Percentiles rank a stretch among this genome's conserved stretches.
These are phyloP conservation scores for Cladophialophora carrionii DNA, from an alignment of 2,329 filamentous ascomycete genomes.

Conservation along the genomic window DNA sequence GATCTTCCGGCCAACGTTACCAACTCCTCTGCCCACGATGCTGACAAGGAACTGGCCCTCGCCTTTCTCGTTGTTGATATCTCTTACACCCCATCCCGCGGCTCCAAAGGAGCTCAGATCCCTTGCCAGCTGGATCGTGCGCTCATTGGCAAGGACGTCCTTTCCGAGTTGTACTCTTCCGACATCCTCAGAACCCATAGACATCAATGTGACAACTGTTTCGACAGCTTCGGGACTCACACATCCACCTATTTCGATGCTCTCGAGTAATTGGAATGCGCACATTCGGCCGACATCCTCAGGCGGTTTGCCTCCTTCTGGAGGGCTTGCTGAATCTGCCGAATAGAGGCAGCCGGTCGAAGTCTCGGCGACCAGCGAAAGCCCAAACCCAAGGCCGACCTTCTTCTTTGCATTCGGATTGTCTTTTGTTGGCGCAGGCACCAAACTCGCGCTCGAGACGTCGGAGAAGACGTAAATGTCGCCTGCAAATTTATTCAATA, in stretches of 20 bases:
- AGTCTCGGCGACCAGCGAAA: conserved; percentile 91
- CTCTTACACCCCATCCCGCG: conserved; percentile 85
- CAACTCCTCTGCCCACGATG: conserved; percentile 89
- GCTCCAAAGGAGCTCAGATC: conserved; percentile 88
- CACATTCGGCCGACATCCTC: conserved; percentile 89
- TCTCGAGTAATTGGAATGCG: conserved; percentile 85
- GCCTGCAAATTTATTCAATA: conserved; percentile 81
- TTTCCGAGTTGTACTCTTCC: conserved; percentile 80
- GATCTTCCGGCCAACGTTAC: conserved; percentile 93
- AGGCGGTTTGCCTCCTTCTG: conserved; percentile 77
- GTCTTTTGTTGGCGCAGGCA: conserved; percentile 71
- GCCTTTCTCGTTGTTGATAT: conserved; percentile 66
- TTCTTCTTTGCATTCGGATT: conserved; percentile 58
- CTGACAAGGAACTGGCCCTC: conserved; percentile 76
- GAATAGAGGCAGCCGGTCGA: conserved; percentile 84
- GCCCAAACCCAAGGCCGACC: conserved; percentile 86
- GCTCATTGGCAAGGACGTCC: conserved; percentile 79
- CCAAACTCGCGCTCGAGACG: conserved; percentile 62
- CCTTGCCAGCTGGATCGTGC: conserved; percentile 76
- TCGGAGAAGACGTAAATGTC: conserved; percentile 88
- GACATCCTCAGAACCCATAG: conserved; percentile 96
- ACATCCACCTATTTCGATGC: conserved; percentile 80
- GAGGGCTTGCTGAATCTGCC: conserved; percentile 75
- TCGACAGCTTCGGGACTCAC: conserved; percentile 71
- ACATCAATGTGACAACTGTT: conserved; percentile 86